phyloP scores from a whole-genome alignment of 2,329 filamentous ascomycete species.

The Cadophora sp. region DNA sequence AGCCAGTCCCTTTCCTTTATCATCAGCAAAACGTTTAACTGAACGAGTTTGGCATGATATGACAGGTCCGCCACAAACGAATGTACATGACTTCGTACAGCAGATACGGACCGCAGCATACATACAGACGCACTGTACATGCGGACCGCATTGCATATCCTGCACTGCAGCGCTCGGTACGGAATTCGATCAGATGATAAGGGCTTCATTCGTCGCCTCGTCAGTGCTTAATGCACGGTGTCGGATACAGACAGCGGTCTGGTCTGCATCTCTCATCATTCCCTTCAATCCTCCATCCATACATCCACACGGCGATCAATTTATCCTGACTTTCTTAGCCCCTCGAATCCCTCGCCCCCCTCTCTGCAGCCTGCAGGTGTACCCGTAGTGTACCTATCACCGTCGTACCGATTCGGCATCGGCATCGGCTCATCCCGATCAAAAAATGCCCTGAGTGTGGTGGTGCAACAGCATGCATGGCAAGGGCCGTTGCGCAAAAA shows the following conservation, averaged over 20 bases:
- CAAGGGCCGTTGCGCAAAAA: conserved; percentile 26
- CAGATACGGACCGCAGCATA: conserved; percentile 3
- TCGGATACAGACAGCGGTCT: not conserved
- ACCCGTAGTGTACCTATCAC: no score
- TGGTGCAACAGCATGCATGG: not conserved
- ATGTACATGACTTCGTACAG: not conserved
- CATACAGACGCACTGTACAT: not conserved
- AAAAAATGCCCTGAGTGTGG: not conserved
- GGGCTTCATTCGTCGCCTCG: conserved; percentile 23
- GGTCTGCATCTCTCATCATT: no score
- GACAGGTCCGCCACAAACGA: not conserved
- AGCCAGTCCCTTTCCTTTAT: no score
- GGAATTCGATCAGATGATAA: conserved; percentile 28
- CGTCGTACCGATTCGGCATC: not conserved
- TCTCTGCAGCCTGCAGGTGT: no score
- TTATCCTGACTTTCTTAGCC: not conserved
- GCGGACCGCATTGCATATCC: conserved; percentile 10
- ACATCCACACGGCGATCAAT: not conserved
- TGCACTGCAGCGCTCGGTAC: conserved; percentile 25
- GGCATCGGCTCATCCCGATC: not conserved
- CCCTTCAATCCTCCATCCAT: no score
- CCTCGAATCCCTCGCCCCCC: no score
- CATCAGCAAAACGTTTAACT: no score
- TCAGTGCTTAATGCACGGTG: not conserved
- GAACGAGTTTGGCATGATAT: no score